Evolutionary conservation across 108 stramenopile species (phyloP), one percentile per base, ranked within the genome.

Genomic region (Seminavis robusta): DNA sequence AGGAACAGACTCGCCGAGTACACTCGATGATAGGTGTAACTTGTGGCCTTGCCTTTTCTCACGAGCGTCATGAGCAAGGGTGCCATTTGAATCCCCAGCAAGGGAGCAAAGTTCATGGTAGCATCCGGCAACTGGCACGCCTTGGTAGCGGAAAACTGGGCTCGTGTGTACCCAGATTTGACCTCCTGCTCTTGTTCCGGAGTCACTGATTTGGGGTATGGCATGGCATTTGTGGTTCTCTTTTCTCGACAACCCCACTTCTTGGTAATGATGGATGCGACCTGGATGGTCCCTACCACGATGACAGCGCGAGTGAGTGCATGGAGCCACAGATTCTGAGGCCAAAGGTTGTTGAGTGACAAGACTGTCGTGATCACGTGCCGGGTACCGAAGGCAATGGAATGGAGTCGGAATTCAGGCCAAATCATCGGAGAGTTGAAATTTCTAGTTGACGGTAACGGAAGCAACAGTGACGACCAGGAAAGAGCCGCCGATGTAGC

Each of bases 61-160:
- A 83, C 81, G 38, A 83, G 48, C 19, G 81, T 83, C 81, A 83
- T 83, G n/a, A 83, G 52, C 19, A 83, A 63, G 16, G 61, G 52
- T 17, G 81, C 81, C 45, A 83, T 26, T 51, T 83, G 81, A 52
- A 83, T 83, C 7, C 74, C 61, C 2, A 83, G 50, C 33, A 79
- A 33, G 30, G 76, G 61, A 4, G 66, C 47, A 30, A 83, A 57
- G 3, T n/a, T n/a, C n/a, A n/a, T n/a, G n/a, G n/a, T n/a, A n/a
- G n/a, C n/a, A n/a, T n/a, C n/a, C n/a, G n/a, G n/a, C n/a, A n/a
- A n/a, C n/a, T n/a, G n/a, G n/a, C n/a, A n/a, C n/a, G n/a, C n/a
- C n/a, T n/a, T n/a, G n/a, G n/a, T n/a, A n/a, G n/a, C n/a, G n/a
- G n/a, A n/a, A n/a, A n/a, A n/a, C n/a, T n/a, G n/a, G n/a, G n/a